Evolutionary conservation across 2,329 filamentous ascomycete genomes (phyloP).

Genomic region (Davidsoniella neocaledoniae): DNA sequence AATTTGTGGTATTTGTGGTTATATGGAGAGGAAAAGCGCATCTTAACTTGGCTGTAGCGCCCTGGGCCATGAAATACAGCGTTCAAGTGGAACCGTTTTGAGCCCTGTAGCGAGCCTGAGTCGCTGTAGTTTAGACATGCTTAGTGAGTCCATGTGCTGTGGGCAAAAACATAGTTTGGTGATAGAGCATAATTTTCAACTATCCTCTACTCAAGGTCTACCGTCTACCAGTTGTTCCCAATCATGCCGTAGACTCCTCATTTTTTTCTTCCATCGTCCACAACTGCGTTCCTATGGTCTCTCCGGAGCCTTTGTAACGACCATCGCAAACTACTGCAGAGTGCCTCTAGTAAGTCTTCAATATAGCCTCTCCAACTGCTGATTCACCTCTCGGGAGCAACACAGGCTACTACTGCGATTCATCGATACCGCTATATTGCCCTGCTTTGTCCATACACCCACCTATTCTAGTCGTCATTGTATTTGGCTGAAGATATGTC

Average conservation of each 20-base stretch:
- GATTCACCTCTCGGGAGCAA: neutral
- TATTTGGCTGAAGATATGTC: no score
- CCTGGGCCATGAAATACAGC: neutral
- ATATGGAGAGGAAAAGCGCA: neutral
- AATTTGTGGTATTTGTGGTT: conserved; percentile 5
- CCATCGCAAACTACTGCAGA: conserved; percentile 8
- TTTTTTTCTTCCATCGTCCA: conserved; percentile 7
- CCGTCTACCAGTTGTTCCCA: neutral
- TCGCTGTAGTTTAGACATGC: no score
- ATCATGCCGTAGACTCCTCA: conserved; percentile 7
- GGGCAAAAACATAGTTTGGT: neutral
- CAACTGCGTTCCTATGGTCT: conserved; percentile 4
- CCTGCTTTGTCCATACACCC: neutral
- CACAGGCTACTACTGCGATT: conserved; percentile 1
- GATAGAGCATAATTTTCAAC: no score
- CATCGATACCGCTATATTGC: neutral
- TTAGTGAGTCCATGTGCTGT: neutral
- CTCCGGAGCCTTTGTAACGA: neutral
- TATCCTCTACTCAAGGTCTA: neutral
- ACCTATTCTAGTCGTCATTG: neutral
- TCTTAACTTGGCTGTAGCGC: neutral
- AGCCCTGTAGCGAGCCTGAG: no score
- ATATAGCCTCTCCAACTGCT: neutral
- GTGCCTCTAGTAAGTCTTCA: conserved; percentile 3
- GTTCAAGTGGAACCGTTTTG: neutral